Evolutionary conservation across 805 yeast genomes (phyloP).

Genomic region (Saturnispora bothae): DNA sequence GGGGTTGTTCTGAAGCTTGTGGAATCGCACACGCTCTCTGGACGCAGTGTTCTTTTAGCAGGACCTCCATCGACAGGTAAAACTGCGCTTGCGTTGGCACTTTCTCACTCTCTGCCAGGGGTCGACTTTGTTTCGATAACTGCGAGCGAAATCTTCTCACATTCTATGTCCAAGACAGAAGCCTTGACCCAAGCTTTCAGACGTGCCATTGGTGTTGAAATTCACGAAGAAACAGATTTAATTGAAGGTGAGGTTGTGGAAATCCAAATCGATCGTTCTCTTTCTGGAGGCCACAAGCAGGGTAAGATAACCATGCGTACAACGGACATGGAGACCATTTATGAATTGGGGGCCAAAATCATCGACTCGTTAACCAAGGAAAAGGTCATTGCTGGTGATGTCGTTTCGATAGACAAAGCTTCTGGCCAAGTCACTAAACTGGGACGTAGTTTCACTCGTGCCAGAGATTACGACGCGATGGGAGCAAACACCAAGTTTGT

Average conservation of each 20-base stretch:
- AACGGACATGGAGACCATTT: constrained; percentile 78
- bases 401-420: constrained; percentile 91
- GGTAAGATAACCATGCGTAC: constrained; percentile 89
- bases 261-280: constrained; percentile 88
- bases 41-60: constrained; percentile 89
- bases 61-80: constrained; percentile 99
- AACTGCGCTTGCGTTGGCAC: constrained; percentile 92
- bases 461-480: constrained; percentile 96
- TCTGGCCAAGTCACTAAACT: constrained; percentile 96
- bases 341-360: constrained; percentile 40
- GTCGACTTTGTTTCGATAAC: constrained; percentile 98
- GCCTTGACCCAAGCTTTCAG: constrained; percentile 94
- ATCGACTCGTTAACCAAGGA: constrained; percentile 91
- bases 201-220: constrained; percentile 90
- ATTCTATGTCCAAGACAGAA: constrained; percentile 96
- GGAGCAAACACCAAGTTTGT: constrained; percentile 86
- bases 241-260: constrained; percentile 98
- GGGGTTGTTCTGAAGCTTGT: constrained; percentile 91
- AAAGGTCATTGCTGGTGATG: constrained; percentile 90
- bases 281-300: constrained; percentile 68
- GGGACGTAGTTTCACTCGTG: constrained; percentile 97
- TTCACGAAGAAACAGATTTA: constrained; percentile 94
- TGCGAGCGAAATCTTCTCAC: constrained; percentile 86
- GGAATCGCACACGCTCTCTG: constrained; percentile 85
- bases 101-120: constrained; percentile 92